phyloP scores from a whole-genome alignment of 495 filamentous ascomycete genomes.

The Platismatia glauca region DNA sequence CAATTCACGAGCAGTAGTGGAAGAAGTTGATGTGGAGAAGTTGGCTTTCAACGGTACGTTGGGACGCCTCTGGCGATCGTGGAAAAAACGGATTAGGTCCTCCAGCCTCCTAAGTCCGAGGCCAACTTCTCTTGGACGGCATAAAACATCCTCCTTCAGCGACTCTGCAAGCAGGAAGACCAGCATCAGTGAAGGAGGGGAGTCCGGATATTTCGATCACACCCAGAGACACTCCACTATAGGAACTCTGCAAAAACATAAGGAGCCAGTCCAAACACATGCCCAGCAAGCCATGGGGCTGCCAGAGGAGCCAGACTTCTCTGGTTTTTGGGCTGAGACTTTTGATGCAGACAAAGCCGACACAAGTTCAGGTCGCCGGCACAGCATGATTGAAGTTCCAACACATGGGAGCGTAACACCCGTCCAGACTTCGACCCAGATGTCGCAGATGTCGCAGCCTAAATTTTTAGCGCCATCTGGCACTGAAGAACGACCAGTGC shows the following conservation, averaged over 20 bases:
- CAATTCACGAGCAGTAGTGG: conserved; percentile 39
- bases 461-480: not conserved
- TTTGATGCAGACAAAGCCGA: not conserved
- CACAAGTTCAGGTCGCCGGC: conserved; percentile 7
- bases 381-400: conserved; percentile 17
- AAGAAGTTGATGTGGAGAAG: conserved; percentile 89
- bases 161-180: conserved; percentile 18
- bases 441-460: not conserved
- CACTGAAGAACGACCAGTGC: not conserved
- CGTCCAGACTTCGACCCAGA: conserved; percentile 2
- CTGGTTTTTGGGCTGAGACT: conserved; percentile 9
- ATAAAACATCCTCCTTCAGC: conserved; percentile 17
- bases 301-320: conserved; percentile 61
- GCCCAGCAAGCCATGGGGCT: conserved; percentile 67
- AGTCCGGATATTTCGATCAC: conserved; percentile 7
- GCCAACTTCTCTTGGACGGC: conserved; percentile 16
- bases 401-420: conserved; percentile 1
- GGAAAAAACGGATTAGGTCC: conserved; percentile 69
- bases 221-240: conserved; percentile 17
- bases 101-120: conserved; percentile 25
- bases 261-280: conserved; percentile 47
- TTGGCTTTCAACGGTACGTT: conserved; percentile 80
- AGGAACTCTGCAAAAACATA: conserved; percentile 27
- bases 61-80: conserved; percentile 86
- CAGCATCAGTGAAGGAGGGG: conserved; percentile 22